phyloP scores from a whole-genome alignment of 2,329 filamentous ascomycete genomes.

The Paraconiothyrium sp. region DNA sequence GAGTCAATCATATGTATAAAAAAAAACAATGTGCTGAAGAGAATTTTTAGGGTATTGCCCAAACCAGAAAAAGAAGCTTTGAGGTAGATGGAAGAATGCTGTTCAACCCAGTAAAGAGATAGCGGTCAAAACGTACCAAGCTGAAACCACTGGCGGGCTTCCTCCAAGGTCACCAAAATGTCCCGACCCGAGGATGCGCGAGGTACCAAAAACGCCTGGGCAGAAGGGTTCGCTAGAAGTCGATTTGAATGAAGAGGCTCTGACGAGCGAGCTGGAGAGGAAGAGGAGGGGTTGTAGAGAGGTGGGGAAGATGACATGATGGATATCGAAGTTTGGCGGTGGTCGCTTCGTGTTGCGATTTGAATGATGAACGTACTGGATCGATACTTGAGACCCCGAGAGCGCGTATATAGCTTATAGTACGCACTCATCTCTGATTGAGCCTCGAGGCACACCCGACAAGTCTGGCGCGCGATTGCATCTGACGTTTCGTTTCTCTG shows the following conservation, averaged over 20 bases:
- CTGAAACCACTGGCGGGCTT: constrained; percentile 16
- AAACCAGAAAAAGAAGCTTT: no score
- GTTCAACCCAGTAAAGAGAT: not conserved
- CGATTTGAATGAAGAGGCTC: constrained; percentile 13
- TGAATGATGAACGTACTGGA: not conserved
- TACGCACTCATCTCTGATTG: not conserved
- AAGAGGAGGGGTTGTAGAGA: not conserved
- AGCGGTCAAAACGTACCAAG: constrained; percentile 3
- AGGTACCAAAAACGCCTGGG: constrained; percentile 12
- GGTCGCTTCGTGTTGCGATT: no score
- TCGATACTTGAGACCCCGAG: not conserved
- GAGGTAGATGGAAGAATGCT: no score
- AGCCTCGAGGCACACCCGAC: not conserved
- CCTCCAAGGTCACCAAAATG: constrained; percentile 13
- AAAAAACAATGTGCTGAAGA: no score
- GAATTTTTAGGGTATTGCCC: no score
- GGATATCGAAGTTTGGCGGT: not conserved
- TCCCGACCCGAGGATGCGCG: constrained; percentile 12
- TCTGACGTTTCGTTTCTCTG: not conserved
- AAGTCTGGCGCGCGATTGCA: not conserved
- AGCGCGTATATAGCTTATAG: not conserved
- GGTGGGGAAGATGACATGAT: constrained; percentile 13
- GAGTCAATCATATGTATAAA: not conserved
- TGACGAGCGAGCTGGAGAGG: not conserved
- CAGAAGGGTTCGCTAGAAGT: constrained; percentile 6